Evolutionary conservation across 805 yeast genomes (phyloP).

Genomic region (Dipodascus albidus): DNA sequence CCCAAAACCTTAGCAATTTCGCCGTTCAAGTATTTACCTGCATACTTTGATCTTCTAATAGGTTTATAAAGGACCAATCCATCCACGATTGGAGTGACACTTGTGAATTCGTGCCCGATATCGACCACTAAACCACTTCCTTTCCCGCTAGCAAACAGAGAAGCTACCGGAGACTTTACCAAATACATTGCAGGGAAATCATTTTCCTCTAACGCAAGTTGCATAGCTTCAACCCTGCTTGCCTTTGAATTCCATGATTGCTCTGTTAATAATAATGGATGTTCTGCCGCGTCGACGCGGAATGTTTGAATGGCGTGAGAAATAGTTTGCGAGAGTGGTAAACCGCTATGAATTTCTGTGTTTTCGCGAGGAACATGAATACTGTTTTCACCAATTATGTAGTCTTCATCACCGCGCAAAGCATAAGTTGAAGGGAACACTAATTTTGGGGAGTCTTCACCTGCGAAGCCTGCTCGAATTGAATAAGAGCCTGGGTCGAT

Average conservation of each 20-base stretch:
- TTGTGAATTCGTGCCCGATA: slow-evolving; percentile 59
- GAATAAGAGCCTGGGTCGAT: slow-evolving; percentile 81
- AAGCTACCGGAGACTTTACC: slow-evolving; percentile 66
- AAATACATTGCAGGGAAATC: slow-evolving; percentile 69
- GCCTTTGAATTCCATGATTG: slow-evolving; percentile 58
- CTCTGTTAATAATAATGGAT: slow-evolving; percentile 53
- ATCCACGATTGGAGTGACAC: slow-evolving; percentile 42
- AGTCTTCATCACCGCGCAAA: slow-evolving; percentile 15
- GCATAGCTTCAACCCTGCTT: slow-evolving; percentile 45
- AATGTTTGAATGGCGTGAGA: slow-evolving; percentile 35
- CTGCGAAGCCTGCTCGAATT: slow-evolving; percentile 85
- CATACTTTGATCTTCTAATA: slow-evolving; percentile 27
- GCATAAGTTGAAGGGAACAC: slow-evolving; percentile 66
- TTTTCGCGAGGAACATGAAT: slow-evolving; percentile 29
- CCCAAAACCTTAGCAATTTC: slow-evolving; percentile 43
- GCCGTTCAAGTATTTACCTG: slow-evolving; percentile 73
- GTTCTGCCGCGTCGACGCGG: slow-evolving; percentile 47
- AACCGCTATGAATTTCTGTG: slow-evolving; percentile 29
- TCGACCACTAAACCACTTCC: slow-evolving; percentile 73
- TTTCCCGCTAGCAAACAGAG: slow-evolving; percentile 38
- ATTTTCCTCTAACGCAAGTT: slow-evolving; percentile 64
- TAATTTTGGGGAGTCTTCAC: slow-evolving; percentile 76
- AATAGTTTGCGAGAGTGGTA: slow-evolving; percentile 24
- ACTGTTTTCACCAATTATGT: slow-evolving; percentile 29
- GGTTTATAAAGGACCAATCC: slow-evolving; percentile 55